Evolutionary conservation across 2,329 filamentous ascomycete genomes (phyloP), one percentile per base, ranked within the genome.

Genomic region (Scedosporium dehoogii): DNA sequence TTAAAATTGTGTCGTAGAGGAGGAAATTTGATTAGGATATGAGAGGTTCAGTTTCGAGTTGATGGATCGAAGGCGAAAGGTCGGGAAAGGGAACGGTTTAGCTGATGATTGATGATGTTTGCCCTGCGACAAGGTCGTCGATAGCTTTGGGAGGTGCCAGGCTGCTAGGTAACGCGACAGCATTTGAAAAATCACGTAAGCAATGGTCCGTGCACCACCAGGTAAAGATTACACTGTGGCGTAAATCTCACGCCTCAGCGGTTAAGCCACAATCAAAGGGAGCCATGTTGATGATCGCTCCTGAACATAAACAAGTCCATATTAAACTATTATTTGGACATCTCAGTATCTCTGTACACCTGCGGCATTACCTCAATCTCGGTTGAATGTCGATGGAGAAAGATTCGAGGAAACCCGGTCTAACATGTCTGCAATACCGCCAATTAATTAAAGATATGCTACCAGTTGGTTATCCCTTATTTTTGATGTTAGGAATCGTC

Each of bases 81-180:
- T 21, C 23, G 48, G n/a, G 23, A 33, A 38, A 33, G 25, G 23
- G 23, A n/a, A 25, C 6, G 42, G 7, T 57, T 46, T 14, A 48
- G 59, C 42, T 61, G 48, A 57, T 38, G 60, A 57, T 61, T 58
- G 60, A 57, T 61, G 33, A 23, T 38, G 60, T 61, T 38, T 21
- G 27, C 18, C n/a, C 48, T 60, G 60, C 57, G 56, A 44, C 27
- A 10, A 7, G 14, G 44, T 44, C 27, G 21, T 57, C 38, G 25
- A 33, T 42, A 61, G 53, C 42, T 55, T 55, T 51, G 23, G 33
- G 16, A 57, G 60, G 51, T 42, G 25, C 51, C 51, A 61, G 60
- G 60, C 60, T 61, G 51, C 60, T 57, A 25, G 51, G 51, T 38
- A 44, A 61, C 60, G 60, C 60, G 60, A 61, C 60, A 53, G 33